Conservation (phyloP, 345 rosid genomes). For the Salix udensis region DNA sequence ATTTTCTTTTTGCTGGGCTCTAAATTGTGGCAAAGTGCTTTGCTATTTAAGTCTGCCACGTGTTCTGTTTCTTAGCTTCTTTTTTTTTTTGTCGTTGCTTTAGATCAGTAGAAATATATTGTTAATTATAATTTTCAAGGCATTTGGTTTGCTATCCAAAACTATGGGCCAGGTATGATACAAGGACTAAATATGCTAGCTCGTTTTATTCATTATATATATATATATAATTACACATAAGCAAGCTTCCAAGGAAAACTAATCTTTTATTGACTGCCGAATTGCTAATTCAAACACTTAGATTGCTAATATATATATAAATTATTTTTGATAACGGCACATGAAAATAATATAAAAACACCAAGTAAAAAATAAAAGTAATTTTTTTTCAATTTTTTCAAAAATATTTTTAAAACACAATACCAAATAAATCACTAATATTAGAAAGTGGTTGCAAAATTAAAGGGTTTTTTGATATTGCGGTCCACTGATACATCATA, state of each 20-base stretch:
- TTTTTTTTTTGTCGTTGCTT: background rate
- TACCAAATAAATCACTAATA: too few relatives aligned
- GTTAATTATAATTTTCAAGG: background rate
- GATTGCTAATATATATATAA: too few relatives aligned
- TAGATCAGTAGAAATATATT: background rate
- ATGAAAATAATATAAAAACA: too few relatives aligned
- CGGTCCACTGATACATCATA: too few relatives aligned
- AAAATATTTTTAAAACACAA: too few relatives aligned
- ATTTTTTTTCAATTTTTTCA: too few relatives aligned
- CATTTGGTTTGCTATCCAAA: background rate
- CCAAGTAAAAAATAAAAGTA: too few relatives aligned
- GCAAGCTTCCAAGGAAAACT: background rate
- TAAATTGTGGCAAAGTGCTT: background rate
- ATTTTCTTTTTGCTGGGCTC: background rate
- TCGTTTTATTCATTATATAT: background rate
- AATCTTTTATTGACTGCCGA: too few relatives aligned
- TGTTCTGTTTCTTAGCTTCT: background rate
- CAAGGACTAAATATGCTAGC: background rate
- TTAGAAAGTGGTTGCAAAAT: too few relatives aligned
- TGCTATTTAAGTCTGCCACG: conserved; percentile 4
- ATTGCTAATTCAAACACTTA: too few relatives aligned
- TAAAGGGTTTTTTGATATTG: too few relatives aligned
- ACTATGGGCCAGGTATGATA: background rate
- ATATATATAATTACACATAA: background rate
- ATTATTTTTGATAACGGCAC: too few relatives aligned